A percentile compares a stretch with the other conserved stretches of the same genome.
Conservation (phyloP, 805 yeast species). For the Metschnikowia amazonensis region DNA sequence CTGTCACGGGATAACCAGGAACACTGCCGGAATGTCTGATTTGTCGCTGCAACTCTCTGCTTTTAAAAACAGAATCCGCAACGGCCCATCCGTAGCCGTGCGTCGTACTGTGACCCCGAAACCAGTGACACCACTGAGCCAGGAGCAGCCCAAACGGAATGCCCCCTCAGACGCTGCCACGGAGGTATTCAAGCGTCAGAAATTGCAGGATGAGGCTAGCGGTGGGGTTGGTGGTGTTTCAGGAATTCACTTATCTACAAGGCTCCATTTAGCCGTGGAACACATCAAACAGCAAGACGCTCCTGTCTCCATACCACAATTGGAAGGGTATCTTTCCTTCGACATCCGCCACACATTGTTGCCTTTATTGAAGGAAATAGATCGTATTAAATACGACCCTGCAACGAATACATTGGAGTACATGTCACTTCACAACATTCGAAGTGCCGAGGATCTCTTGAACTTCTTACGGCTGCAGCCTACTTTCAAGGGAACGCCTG, state of each 20-base stretch:
- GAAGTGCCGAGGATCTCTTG: slow-evolving; percentile 72
- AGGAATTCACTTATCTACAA: slow-evolving; percentile 76
- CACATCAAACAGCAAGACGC: slow-evolving; percentile 69
- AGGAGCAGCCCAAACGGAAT: slow-evolving; percentile 13
- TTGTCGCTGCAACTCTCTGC: slow-evolving; percentile 44
- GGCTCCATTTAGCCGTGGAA: slow-evolving; percentile 87
- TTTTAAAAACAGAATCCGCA: slow-evolving; percentile 42
- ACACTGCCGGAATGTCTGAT: slow-evolving; percentile 24
- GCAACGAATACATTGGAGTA: slow-evolving; percentile 69
- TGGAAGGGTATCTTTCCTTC: slow-evolving; percentile 63
- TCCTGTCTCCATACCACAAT: slow-evolving; percentile 63
- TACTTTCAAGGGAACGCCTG: slow-evolving; percentile 83
- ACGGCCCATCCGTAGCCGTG: slow-evolving; percentile 40
- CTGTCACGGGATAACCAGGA: background rate
- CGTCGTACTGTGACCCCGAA: slow-evolving; percentile 22
- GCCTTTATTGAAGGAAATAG: slow-evolving; percentile 69
- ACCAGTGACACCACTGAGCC: slow-evolving; percentile 16
- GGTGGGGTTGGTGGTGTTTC: slow-evolving; percentile 24
- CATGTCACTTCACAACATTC: slow-evolving; percentile 83
- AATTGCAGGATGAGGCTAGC: slow-evolving; percentile 19
- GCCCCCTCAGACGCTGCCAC: slow-evolving; percentile 21
- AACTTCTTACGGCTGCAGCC: slow-evolving; percentile 72
- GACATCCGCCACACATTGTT: slow-evolving; percentile 61
- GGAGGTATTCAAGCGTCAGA: slow-evolving; percentile 35
- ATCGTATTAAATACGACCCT: slow-evolving; percentile 68